These are phyloP conservation scores for Tylopilus sp. DNA, from an alignment of 1,284 basidiomycete species.

Conservation along the genomic window DNA sequence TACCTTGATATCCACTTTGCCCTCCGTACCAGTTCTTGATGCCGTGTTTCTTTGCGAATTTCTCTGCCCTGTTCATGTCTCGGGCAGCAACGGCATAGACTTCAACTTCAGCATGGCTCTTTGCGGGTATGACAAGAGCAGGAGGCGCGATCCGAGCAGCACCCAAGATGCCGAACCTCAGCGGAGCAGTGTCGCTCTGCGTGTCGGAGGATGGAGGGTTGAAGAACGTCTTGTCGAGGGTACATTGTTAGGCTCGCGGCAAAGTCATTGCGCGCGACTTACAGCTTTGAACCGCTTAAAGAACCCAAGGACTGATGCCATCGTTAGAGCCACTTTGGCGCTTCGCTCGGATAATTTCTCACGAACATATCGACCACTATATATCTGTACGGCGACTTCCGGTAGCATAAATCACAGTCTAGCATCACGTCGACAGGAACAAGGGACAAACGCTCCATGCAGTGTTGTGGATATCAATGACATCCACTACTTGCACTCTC, in stretches of 20 bases:
- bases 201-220: conserved; percentile 14
- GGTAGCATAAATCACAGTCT: too few species aligned
- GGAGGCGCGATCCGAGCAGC: conserved; percentile 61
- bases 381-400: too few species aligned
- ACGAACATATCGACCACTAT: too few species aligned
- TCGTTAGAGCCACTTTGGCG: background rate
- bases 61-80: conserved; percentile 44
- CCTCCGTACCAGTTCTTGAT: conserved; percentile 56
- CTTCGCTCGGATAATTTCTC: too few species aligned
- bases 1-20: conserved; percentile 49
- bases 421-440: too few species aligned
- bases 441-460: too few species aligned
- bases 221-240: conserved; percentile 19
- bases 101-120: conserved; percentile 54
- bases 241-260: background rate
- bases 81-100: conserved; percentile 61
- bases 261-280: conserved; percentile 6
- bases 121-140: conserved; percentile 52
- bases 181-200: conserved; percentile 18
- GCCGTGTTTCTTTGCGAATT: conserved; percentile 52
- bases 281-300: conserved; percentile 26
- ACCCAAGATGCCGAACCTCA: conserved; percentile 59
- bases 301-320: conserved; percentile 22
- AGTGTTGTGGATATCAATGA: too few species aligned
- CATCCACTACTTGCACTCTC: too few species aligned